Evolutionary conservation across 352 stramenopile species (phyloP).

Genomic region (Globisporangium lucens): DNA sequence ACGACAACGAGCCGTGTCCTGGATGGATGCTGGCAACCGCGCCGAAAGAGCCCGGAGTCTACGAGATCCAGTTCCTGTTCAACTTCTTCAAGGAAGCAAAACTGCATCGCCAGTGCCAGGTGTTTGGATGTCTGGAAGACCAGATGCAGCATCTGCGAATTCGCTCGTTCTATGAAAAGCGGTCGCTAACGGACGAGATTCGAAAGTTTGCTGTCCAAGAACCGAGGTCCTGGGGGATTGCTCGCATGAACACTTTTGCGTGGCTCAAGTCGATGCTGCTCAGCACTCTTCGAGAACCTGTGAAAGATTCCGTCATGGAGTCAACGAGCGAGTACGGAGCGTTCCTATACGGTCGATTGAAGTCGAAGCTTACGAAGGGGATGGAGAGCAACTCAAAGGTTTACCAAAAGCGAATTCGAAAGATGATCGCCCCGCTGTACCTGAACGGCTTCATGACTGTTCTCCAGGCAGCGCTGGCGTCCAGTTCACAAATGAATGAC

Average conservation of each 20-base stretch:
- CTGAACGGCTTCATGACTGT: constrained; percentile 39
- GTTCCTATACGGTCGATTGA: constrained; percentile 33
- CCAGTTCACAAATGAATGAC: constrained; percentile 39
- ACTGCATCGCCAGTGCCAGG: constrained; percentile 55
- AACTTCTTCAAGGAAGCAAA: constrained; percentile 63
- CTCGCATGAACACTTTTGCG: constrained; percentile 41
- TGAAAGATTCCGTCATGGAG: constrained; percentile 25
- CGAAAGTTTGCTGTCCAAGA: constrained; percentile 38
- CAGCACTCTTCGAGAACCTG: constrained; percentile 39
- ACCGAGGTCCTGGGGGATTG: constrained; percentile 29
- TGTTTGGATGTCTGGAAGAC: constrained; percentile 56
- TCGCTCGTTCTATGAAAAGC: constrained; percentile 48
- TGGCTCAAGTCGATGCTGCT: constrained; percentile 57
- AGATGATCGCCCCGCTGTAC: constrained; percentile 40
- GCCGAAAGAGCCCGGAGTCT: constrained; percentile 46
- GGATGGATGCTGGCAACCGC: constrained; percentile 46
- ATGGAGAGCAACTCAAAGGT: constrained; percentile 25
- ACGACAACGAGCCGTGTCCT: constrained; percentile 32
- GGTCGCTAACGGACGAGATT: constrained; percentile 41
- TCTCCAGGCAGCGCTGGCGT: constrained; percentile 33
- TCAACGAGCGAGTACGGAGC: constrained; percentile 37
- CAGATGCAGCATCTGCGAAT: constrained; percentile 61
- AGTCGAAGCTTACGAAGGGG: constrained; percentile 32
- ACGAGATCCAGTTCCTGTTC: constrained; percentile 63
- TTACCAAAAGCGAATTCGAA: constrained; percentile 35